Conservation (phyloP, 192 early-diverging fungal species). For the Umbelopsis vinacea region DNA sequence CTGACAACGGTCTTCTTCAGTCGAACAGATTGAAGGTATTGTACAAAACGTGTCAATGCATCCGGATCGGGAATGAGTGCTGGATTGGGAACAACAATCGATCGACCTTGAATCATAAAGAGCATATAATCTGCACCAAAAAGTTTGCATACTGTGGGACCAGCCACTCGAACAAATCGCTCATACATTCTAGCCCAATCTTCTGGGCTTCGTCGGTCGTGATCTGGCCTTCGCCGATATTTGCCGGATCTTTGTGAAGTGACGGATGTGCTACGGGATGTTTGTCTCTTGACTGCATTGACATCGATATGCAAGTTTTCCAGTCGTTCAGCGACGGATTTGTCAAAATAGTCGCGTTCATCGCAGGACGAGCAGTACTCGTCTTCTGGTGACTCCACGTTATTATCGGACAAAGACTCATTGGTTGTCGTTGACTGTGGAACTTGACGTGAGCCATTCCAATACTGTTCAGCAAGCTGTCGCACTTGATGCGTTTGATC, state of each 20-base stretch:
- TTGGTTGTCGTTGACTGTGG: no score
- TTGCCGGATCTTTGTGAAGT: neutral
- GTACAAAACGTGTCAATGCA: neutral
- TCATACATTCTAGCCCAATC: slow-evolving; percentile 21
- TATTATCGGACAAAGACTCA: neutral
- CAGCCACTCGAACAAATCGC: slow-evolving; percentile 8
- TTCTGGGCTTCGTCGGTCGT: neutral
- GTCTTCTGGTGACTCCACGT: neutral
- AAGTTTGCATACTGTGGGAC: slow-evolving; percentile 10
- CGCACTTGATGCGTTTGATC: slow-evolving; percentile 21
- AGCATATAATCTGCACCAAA: slow-evolving; percentile 21
- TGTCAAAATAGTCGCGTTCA: slow-evolving; percentile 16
- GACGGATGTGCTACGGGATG: neutral
- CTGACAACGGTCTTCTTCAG: neutral
- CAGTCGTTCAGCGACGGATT: slow-evolving; percentile 5
- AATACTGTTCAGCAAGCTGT: slow-evolving; percentile 9
- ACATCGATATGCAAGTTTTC: neutral
- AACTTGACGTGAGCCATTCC: neutral
- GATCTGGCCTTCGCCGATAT: slow-evolving; percentile 3
- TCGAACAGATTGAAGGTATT: slow-evolving; percentile 7
- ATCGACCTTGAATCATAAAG: slow-evolving; percentile 21
- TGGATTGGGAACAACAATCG: slow-evolving; percentile 10
- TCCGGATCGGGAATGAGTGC: slow-evolving; percentile 11
- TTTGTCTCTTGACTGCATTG: neutral
- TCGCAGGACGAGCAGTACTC: slow-evolving; percentile 4